These are phyloP conservation scores for Pseudocercospora fuligena DNA, from an alignment of 2,329 filamentous ascomycete species.

Conservation along the genomic window DNA sequence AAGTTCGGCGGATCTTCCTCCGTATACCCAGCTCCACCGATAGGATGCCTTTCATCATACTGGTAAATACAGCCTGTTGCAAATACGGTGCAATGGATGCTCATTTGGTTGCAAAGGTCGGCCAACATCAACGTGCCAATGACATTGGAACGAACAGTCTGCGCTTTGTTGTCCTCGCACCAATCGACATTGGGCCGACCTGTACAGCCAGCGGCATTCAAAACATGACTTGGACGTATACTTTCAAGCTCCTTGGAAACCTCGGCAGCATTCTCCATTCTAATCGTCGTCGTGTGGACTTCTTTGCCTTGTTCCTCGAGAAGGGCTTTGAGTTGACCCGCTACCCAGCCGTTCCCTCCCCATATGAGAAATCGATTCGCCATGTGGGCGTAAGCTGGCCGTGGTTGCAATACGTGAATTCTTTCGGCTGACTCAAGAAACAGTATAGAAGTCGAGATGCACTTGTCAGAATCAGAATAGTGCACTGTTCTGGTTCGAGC, in stretches of 20 bases:
- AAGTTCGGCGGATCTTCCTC: too few relatives aligned
- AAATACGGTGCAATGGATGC: too few relatives aligned
- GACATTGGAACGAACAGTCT: too few relatives aligned
- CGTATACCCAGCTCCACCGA: too few relatives aligned
- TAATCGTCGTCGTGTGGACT: background rate
- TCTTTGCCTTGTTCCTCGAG: background rate
- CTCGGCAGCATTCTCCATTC: background rate
- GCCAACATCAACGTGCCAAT: too few relatives aligned
- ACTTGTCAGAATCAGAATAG: background rate
- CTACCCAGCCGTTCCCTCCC: background rate
- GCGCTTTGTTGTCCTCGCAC: too few relatives aligned
- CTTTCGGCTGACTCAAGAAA: background rate
- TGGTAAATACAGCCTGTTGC: too few relatives aligned
- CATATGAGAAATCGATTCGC: background rate
- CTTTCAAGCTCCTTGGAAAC: background rate
- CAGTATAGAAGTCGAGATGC: background rate
- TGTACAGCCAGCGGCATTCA: background rate
- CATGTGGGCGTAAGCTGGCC: background rate
- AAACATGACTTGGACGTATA: background rate
- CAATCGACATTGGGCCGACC: too few relatives aligned
- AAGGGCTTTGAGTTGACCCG: background rate
- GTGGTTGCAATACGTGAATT: too few relatives aligned
- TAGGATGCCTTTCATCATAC: too few relatives aligned
- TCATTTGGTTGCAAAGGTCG: too few relatives aligned
- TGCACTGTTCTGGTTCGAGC: too few relatives aligned